phyloP scores from a whole-genome alignment of 2,329 filamentous ascomycete species.

The Cercospora sesami region DNA sequence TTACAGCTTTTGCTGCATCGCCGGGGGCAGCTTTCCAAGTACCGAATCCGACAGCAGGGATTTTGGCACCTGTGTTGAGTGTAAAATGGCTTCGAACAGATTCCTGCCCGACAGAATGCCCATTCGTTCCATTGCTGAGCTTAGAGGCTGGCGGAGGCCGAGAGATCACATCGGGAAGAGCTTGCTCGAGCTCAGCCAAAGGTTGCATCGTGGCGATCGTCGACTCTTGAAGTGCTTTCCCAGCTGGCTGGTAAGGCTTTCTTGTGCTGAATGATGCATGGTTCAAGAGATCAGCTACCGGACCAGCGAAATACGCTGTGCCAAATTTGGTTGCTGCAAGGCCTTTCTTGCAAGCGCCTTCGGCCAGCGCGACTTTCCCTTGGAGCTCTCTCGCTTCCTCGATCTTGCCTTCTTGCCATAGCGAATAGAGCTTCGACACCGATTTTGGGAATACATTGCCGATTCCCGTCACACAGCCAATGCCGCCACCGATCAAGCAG shows the following conservation, averaged over 20 bases:
- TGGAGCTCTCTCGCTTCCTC: slow-evolving; percentile 62
- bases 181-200: slow-evolving; percentile 18
- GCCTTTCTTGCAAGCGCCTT: slow-evolving; percentile 66
- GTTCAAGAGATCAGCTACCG: slow-evolving; percentile 23
- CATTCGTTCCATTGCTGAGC: slow-evolving; percentile 5
- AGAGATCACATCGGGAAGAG: slow-evolving; percentile 15
- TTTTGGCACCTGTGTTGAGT: slow-evolving; percentile 33
- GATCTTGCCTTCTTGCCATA: slow-evolving; percentile 59
- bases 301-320: slow-evolving; percentile 45
- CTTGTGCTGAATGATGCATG: slow-evolving; percentile 17
- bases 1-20: slow-evolving; percentile 32
- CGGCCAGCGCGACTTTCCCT: slow-evolving; percentile 62
- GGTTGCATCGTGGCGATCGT: slow-evolving; percentile 29
- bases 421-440: slow-evolving; percentile 58
- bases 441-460: slow-evolving; percentile 58
- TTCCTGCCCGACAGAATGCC: neutral
- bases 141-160: neutral
- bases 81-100: slow-evolving; percentile 30
- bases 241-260: slow-evolving; percentile 23
- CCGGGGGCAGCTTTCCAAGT: slow-evolving; percentile 42
- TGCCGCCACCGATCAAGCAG: slow-evolving; percentile 49
- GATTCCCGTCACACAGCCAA: slow-evolving; percentile 54
- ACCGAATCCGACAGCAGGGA: slow-evolving; percentile 43
- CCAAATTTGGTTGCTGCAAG: slow-evolving; percentile 69
- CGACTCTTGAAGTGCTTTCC: slow-evolving; percentile 38